A percentile compares a stretch with the other conserved stretches of the same genome.
Evolutionary conservation across 495 filamentous ascomycete genomes (phyloP).

Genomic region (Immersiella caudata): DNA sequence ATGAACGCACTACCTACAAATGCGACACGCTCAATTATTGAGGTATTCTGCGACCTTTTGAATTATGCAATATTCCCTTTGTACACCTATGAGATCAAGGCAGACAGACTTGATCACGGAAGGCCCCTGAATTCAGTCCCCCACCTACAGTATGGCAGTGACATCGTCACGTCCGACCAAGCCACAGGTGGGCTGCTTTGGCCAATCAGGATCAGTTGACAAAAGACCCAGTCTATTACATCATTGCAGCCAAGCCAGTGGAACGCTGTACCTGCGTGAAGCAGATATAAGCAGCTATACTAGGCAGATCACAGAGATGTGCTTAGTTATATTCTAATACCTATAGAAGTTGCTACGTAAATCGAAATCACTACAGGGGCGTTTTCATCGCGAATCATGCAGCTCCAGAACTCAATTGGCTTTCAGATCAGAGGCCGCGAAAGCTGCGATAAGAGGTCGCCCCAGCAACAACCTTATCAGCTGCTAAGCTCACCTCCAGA

Average conservation of each 20-base stretch:
- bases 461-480: conserved; percentile 11
- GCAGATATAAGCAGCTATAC: background rate
- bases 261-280: conserved; percentile 6
- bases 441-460: conserved; percentile 2
- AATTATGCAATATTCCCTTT: no score
- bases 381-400: background rate
- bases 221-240: background rate
- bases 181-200: background rate
- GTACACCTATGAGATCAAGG: no score
- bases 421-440: background rate
- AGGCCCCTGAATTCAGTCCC: no score
- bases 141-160: background rate
- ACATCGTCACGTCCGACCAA: background rate
- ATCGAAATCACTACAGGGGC: background rate
- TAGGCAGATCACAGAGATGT: no score
- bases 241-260: background rate
- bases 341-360: no score
- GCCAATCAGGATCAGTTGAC: background rate
- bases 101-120: no score
- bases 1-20: background rate
- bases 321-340: no score
- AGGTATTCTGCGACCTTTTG: no score
- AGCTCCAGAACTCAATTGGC: background rate
- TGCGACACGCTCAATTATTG: no score
- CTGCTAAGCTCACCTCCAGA: background rate